phyloP scores from a whole-genome alignment of 495 filamentous ascomycete species.

The Penicillium verhagenii region DNA sequence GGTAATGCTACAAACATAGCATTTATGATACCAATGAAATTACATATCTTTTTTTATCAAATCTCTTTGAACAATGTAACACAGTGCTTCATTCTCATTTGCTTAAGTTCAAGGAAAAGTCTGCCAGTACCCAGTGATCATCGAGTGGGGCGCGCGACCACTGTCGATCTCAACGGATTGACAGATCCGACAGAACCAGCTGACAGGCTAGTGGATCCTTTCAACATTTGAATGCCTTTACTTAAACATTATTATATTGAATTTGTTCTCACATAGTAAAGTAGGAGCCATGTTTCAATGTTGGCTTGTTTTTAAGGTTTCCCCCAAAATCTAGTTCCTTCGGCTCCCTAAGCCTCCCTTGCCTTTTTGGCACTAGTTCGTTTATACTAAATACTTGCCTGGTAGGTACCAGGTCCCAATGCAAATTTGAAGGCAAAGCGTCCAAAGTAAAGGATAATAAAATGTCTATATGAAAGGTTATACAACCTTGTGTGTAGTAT shows the following conservation, averaged over 20 bases:
- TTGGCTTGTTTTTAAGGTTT: neutral
- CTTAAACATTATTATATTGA: too few species aligned
- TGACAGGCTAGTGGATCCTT: neutral
- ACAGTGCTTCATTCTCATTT: neutral
- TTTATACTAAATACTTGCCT: neutral
- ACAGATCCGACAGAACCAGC: neutral
- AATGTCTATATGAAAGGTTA: neutral
- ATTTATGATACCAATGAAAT: slow-evolving; percentile 35
- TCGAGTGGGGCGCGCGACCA: slow-evolving; percentile 5
- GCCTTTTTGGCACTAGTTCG: too few species aligned
- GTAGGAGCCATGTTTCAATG: too few species aligned
- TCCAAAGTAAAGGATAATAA: neutral
- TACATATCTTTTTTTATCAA: slow-evolving; percentile 7
- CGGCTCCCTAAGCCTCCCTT: neutral
- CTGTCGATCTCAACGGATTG: slow-evolving; percentile 3
- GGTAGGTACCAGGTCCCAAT: too few species aligned
- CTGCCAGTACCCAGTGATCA: neutral
- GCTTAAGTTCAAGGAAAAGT: neutral
- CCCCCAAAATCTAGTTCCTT: too few species aligned
- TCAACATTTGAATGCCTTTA: neutral
- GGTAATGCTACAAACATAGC: slow-evolving; percentile 20
- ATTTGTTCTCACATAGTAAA: too few species aligned
- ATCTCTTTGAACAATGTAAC: neutral
- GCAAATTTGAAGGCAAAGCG: too few species aligned
- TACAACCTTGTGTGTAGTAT: too few species aligned